Base-by-base conservation (phyloP, 257 asterid species). In the Lycium barbarum region DNA sequence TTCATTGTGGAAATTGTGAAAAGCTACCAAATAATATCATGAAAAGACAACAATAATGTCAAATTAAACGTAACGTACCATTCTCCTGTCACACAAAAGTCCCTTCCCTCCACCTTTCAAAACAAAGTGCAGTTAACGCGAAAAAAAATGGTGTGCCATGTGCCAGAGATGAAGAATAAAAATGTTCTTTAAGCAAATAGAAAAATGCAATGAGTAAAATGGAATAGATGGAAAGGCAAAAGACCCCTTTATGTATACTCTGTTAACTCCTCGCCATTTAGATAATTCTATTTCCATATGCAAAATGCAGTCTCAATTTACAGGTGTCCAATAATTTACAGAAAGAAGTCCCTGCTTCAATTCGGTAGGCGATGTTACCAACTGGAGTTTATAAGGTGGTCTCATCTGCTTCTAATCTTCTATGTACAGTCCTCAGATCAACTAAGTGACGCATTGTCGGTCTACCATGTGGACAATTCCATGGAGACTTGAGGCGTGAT, bases 371-470 rank as follows among this genome's bases (percentile, higher is more conserved):
- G 12, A 53, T 13, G 15, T 26, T 76, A 35, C 26, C 47, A 76
- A 51, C 65, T 51, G 65, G 80, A 51, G 55, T 53, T 53, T 83
- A 85, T 67, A 79, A 49, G 45, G 86, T 70, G 9, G 76, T 73
- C 83, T 78, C 91, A 40, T 86, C 95, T 40, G 87, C 93, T 10
- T 88, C 90, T 7, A 84, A 73, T 38, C 82, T 85, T 88, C 84
- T 91, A 47, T 63, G 86, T 35, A 93, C 84, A n/a, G 90, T 89
- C 89, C 87, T 87, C 55, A 97, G 86, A 92, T 95, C 98, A 7
- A 93, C 97, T 93, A 95, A 87, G 91, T 97, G 98, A 13, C 99
- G 97, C 98, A 97, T 97, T 36, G 98, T 97, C 20, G 99, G 99
- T 84, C 98, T 88, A 81, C 99, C 98, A 57, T 95, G 99, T 1